These are phyloP conservation scores for Lepiota subincarnata DNA, from an alignment of 768 basidiomycete species.

Conservation along the genomic window DNA sequence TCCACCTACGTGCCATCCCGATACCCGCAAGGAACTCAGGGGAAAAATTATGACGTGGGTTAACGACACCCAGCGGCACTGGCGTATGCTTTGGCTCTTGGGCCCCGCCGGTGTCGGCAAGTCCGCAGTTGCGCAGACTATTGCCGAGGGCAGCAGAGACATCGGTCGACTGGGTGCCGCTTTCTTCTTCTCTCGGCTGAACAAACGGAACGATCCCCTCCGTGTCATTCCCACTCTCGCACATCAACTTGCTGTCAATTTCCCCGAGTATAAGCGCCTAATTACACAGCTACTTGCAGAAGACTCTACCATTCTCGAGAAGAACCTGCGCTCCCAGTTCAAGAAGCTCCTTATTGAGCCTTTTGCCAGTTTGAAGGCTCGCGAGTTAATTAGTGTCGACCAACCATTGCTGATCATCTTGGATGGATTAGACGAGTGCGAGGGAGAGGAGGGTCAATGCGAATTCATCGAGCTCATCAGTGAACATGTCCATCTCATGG, in stretches of 20 bases:
- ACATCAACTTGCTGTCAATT: not conserved
- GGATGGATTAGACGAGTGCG: not conserved
- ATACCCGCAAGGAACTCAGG: not conserved
- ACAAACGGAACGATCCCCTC: not conserved
- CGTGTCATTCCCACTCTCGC: constrained; percentile 1
- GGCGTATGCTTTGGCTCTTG: not conserved
- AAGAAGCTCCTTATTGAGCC: too few species aligned
- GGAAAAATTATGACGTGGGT: not conserved
- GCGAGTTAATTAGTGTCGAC: too few species aligned
- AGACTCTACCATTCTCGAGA: too few species aligned
- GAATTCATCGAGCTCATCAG: not conserved
- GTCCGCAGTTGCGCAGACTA: constrained; percentile 4
- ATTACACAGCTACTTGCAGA: too few species aligned
- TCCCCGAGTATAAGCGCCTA: too few species aligned
- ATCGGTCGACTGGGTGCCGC: not conserved
- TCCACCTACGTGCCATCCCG: not conserved
- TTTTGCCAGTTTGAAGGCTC: too few species aligned
- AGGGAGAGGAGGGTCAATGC: not conserved
- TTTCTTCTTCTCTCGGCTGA: constrained; percentile 4
- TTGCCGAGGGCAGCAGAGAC: not conserved
- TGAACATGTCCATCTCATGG: too few species aligned
- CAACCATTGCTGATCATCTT: not conserved
- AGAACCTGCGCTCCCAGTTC: too few species aligned
- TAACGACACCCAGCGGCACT: not conserved
- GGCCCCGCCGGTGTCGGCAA: constrained; percentile 3